Evolutionary conservation across 139 green algal species (phyloP), one percentile per base, ranked within the genome.

Genomic region (Tetradesmus lagerheimii): DNA sequence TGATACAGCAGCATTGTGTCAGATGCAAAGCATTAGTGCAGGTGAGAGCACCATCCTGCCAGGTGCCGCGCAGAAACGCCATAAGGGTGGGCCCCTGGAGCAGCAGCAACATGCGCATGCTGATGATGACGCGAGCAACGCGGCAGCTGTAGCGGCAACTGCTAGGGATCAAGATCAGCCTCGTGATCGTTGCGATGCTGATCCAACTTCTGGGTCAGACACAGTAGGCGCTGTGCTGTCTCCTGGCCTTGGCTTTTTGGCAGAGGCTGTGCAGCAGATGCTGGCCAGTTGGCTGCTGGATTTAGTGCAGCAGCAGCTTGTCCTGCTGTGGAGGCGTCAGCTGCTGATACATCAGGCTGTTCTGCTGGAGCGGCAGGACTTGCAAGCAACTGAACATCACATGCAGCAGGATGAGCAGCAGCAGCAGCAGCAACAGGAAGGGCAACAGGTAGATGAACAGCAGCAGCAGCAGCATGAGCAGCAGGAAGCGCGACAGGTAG

Each of bases 71-170:
- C 78, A 50, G 1, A 66, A 86, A 37, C 23, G 29, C 43, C 43
- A 86, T 2, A 86, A 39, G 4, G 8, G 25, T 0, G 43, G 74
- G 45, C 38, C 74, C 12, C 38, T 31, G 83, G 57, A 86, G 76
- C 76, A 82, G 76, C 75, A 90, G 25, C 50, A 67, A 89, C 64
- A 37, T 62, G 27, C 39, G 83, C 67, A 41, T 18, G 47, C 3
- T 1, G 11, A 9, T 43, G 47, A 5, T 76, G 80, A 50, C 23
- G 6, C 20, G 29, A 80, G 31, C 74, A 27, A 8, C 77, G 64
- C 35, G 14, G 39, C 77, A 83, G 39, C 77, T 64, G 39, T 11
- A 78, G 80, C 34, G 39, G 45, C 31, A 64, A 12, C 37, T 35
- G 37, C 77, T 34, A 38, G 0, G 35, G 77, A 50, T 18, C 16